phyloP scores from a whole-genome alignment of 1,139 yeast genomes.

The Diutina sp. region DNA sequence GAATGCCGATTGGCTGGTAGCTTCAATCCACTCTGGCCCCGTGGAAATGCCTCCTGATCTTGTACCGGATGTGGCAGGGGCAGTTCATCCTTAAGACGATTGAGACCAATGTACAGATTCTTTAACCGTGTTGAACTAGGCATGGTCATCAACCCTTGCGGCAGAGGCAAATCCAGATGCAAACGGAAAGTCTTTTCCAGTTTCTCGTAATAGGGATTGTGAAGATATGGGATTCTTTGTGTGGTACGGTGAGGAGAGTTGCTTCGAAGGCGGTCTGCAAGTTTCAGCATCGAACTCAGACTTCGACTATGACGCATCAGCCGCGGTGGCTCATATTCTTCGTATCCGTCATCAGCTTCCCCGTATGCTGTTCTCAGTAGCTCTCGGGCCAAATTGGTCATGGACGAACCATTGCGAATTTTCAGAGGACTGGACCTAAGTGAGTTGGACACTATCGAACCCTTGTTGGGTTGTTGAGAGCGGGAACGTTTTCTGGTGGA shows the following conservation, averaged over 20 bases:
- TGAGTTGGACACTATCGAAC: neutral
- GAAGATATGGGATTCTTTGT: neutral
- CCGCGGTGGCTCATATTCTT: neutral
- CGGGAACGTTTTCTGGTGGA: neutral
- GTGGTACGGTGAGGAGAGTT: neutral
- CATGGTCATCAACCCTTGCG: neutral
- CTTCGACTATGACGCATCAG: neutral
- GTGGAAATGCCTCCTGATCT: neutral
- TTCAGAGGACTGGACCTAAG: neutral
- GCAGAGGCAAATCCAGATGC: neutral
- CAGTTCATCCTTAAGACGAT: neutral
- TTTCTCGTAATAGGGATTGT: neutral
- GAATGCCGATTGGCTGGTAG: neutral
- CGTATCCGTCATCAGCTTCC: neutral
- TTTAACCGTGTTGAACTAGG: neutral
- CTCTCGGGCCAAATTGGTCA: neutral
- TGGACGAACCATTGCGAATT: neutral
- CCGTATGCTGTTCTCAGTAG: neutral
- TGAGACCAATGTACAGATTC: slow-evolving; percentile 2
- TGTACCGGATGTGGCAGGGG: neutral
- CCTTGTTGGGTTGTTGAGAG: neutral
- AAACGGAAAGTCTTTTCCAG: neutral
- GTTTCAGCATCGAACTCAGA: neutral
- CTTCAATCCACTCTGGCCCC: neutral
- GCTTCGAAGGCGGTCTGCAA: neutral